These are phyloP conservation scores for Lachnellula cervina DNA, from an alignment of 2,329 filamentous ascomycete species.

Conservation along the genomic window DNA sequence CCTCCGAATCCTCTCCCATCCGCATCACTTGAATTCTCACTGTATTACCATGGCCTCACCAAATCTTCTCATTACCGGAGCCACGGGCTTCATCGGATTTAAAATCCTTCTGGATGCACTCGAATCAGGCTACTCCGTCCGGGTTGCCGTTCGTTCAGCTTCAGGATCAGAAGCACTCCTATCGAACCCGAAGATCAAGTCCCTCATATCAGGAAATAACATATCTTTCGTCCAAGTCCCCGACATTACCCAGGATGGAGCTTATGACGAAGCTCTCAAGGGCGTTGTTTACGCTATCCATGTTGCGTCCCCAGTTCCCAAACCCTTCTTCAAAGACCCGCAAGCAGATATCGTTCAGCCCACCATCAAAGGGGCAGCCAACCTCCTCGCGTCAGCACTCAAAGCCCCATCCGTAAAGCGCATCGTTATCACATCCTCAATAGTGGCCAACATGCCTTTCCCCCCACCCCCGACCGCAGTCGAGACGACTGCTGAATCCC, in stretches of 20 bases:
- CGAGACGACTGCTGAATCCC: slow-evolving; percentile 12
- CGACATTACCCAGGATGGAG: slow-evolving; percentile 8
- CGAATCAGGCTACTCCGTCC: slow-evolving; percentile 14
- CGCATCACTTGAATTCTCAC: too few species aligned
- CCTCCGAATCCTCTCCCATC: too few species aligned
- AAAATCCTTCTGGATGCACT: slow-evolving; percentile 14
- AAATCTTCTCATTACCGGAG: slow-evolving; percentile 17
- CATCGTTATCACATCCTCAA: slow-evolving; percentile 24
- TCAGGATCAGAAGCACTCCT: slow-evolving; percentile 12
- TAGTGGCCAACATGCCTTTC: slow-evolving; percentile 23
- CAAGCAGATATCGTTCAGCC: slow-evolving; percentile 16
- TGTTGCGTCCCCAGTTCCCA: slow-evolving; percentile 11
- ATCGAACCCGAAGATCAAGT: slow-evolving; percentile 31
- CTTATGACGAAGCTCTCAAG: slow-evolving; percentile 8
- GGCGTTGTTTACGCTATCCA: slow-evolving; percentile 14
- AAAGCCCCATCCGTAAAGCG: slow-evolving; percentile 16
- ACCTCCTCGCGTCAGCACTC: slow-evolving; percentile 18
- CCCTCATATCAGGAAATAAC: not conserved
- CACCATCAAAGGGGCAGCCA: slow-evolving; percentile 15
- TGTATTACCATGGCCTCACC: too few species aligned
- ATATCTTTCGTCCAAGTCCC: slow-evolving; percentile 10
- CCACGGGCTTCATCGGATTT: slow-evolving; percentile 21
- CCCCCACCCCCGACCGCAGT: slow-evolving; percentile 10
- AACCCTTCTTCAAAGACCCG: not conserved
- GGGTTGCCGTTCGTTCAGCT: slow-evolving; percentile 16